Base-by-base conservation (phyloP, 331 rosid species). In the Arachis monticola region DNA sequence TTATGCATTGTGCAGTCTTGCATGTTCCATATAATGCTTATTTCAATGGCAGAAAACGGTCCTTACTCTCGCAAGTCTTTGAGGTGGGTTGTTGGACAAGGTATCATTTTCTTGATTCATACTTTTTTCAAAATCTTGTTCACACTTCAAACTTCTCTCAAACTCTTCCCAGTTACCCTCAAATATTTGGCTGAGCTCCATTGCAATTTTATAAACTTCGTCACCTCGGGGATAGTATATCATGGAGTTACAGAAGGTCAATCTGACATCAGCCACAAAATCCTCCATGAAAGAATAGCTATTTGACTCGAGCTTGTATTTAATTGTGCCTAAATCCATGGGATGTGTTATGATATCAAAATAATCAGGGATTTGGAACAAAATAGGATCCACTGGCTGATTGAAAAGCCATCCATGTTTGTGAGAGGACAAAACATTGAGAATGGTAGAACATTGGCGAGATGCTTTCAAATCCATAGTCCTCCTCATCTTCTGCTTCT, bases 321-420 rank as follows among this genome's bases (percentile, higher is more conserved):
- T 88, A 32, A 90, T 69, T 1, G 93, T 90, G 59, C 93, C 92
- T 80, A 90, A 79, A 86, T 90, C 96, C 96, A 88, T 90, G 46
- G 93, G 93, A 14, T 76, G 38, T 27, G 88, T 50, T 66, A 88
- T 87, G 45, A 85, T 31, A 0, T 73, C 42, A 13, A 85, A 82
- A 66, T 91, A 91, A 77, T 91, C 92, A 5, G 92, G 96, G 50
- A 91, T 91, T 11, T 79, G 72, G 50, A 85, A 76, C 9, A 75
- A 81, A 57, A 83, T 85, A 46, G 96, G 93, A 75, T 91, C 93
- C 76, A 91, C 96, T 0, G 92, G 93, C 72, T 82, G 40, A 2
- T 70, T 74, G 75, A 91, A 91, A 62, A 79, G 80, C 93, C 96
- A 91, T 38, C 88, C 73, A 63, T 66, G 68, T 41, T 67, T 56